These are phyloP conservation scores for Pythium sp. DNA, from an alignment of 352 stramenopile genomes.

Conservation along the genomic window DNA sequence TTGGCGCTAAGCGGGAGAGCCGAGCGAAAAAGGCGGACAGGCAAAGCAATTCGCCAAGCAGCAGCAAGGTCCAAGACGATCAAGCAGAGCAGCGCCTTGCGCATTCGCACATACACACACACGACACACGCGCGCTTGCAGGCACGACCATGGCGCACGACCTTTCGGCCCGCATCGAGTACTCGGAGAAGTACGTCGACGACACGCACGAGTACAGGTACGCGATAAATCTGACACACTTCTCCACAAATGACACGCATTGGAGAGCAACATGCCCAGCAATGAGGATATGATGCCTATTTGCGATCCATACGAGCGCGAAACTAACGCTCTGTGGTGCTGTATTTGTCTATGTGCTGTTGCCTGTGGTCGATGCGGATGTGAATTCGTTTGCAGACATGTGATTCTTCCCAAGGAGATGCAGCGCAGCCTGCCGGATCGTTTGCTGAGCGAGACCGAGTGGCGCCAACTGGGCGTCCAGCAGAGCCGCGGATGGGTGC, in stretches of 20 bases:
- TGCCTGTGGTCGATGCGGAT: not conserved
- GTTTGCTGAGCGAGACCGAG: slow-evolving; percentile 95
- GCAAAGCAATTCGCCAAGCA: not conserved
- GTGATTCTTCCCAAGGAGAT: slow-evolving; percentile 98
- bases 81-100: not conserved
- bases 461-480: slow-evolving; percentile 98
- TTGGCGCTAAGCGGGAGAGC: too few relatives aligned
- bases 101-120: not conserved
- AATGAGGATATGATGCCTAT: not conserved
- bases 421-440: slow-evolving; percentile 94
- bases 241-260: not conserved
- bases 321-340: not conserved
- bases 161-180: slow-evolving; percentile 91
- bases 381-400: slow-evolving; percentile 51
- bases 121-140: not conserved
- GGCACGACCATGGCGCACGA: slow-evolving; percentile 67
- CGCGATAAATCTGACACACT: not conserved
- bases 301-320: not conserved
- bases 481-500: slow-evolving; percentile 97
- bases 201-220: slow-evolving; percentile 93
- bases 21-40: not conserved
- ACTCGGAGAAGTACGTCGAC: slow-evolving; percentile 95
- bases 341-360: not conserved
- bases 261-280: too few relatives aligned
- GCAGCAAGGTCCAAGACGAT: not conserved